A percentile compares a stretch with the other conserved stretches of the same genome.
These are phyloP conservation scores for Pleurotus tuber-regium DNA, from an alignment of 768 basidiomycete genomes.

Conservation along the genomic window DNA sequence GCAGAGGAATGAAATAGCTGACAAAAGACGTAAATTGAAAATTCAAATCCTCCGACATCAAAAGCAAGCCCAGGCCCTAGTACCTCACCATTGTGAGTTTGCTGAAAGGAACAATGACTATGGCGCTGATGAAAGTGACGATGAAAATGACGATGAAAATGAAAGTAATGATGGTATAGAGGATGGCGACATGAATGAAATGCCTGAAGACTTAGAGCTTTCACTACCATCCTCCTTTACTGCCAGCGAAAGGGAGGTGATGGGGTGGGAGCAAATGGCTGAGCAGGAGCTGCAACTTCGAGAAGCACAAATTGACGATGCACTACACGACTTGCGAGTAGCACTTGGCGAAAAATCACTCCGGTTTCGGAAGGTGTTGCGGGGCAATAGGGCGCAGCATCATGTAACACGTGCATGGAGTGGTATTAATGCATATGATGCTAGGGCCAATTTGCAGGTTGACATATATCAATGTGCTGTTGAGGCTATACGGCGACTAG, in stretches of 20 bases:
- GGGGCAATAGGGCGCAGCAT: neutral
- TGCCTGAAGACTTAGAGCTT: too few relatives aligned
- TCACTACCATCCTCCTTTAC: slow-evolving; percentile 11
- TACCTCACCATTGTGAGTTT: neutral
- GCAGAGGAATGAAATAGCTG: neutral
- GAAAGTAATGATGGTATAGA: neutral
- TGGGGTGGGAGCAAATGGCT: slow-evolving; percentile 15
- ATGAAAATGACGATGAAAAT: neutral
- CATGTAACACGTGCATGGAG: neutral
- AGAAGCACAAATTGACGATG: slow-evolving; percentile 15
- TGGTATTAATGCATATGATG: neutral
- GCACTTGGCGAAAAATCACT: slow-evolving; percentile 7
- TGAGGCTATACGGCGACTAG: neutral
- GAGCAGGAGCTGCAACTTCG: slow-evolving; percentile 17
- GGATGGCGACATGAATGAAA: neutral
- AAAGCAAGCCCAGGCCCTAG: neutral
- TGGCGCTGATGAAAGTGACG: neutral
- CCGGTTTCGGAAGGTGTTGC: slow-evolving; percentile 5
- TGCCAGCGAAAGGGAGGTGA: slow-evolving; percentile 7
- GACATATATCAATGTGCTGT: neutral
- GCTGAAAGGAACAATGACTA: neutral
- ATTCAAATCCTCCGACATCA: neutral
- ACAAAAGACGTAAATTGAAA: neutral
- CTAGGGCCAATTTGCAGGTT: neutral
- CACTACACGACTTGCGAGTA: slow-evolving; percentile 17